These are phyloP conservation scores for Lachancea sp. DNA, from an alignment of 805 yeast genomes.

Conservation along the genomic window DNA sequence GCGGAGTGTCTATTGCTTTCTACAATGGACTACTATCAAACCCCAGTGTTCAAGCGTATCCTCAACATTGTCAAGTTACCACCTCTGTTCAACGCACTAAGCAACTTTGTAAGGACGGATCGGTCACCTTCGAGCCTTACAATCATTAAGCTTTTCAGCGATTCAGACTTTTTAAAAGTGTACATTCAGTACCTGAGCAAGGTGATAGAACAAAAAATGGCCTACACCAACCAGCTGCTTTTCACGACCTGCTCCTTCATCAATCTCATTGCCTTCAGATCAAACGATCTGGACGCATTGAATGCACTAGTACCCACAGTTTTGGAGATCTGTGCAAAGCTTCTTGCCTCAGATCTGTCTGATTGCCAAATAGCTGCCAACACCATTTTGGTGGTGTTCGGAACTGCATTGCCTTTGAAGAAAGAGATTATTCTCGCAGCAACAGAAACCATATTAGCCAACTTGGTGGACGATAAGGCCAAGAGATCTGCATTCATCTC, in stretches of 20 bases:
- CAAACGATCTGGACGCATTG: conserved; percentile 38
- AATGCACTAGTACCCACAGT: conserved; percentile 48
- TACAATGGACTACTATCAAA: conserved; percentile 72
- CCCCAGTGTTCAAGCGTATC: conserved; percentile 68
- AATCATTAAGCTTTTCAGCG: conserved; percentile 67
- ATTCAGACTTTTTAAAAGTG: conserved; percentile 58
- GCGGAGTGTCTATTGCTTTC: conserved; percentile 66
- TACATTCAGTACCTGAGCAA: conserved; percentile 48
- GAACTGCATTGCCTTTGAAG: conserved; percentile 61
- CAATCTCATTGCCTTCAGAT: conserved; percentile 54
- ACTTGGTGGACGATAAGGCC: conserved; percentile 36
- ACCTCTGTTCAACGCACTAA: conserved; percentile 67
- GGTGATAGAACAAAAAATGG: conserved; percentile 44
- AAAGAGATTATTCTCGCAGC: conserved; percentile 52
- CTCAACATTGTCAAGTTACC: conserved; percentile 73
- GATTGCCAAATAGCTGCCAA: conserved; percentile 81
- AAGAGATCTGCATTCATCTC: conserved; percentile 42
- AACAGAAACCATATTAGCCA: conserved; percentile 47
- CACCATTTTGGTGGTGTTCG: conserved; percentile 70
- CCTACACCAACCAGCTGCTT: conserved; percentile 64
- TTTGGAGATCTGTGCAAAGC: conserved; percentile 51
- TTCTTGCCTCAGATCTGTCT: conserved; percentile 41
- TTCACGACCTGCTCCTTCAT: conserved; percentile 70
- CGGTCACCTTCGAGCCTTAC: conserved; percentile 61
- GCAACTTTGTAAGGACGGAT: conserved; percentile 56